Evolutionary conservation across 306 rosid species (phyloP).

Genomic region (Sindora glabra): DNA sequence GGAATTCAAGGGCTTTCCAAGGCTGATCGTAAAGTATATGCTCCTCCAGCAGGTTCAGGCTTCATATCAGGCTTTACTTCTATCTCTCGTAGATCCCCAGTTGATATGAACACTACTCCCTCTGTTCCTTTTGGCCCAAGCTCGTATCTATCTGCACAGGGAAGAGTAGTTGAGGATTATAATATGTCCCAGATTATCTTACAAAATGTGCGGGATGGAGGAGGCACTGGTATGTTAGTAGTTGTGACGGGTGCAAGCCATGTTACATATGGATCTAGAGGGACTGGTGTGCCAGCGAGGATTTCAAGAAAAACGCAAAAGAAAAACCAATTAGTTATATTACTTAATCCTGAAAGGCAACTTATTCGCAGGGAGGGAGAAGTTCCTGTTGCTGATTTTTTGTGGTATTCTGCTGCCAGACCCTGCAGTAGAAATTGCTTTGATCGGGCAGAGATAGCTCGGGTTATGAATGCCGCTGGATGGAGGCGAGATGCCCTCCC

Average conservation of each 20-base stretch:
- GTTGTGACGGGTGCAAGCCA: conserved; percentile 94
- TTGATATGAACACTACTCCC: conserved; percentile 43
- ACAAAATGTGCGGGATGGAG: conserved; percentile 61
- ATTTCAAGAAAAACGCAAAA: conserved; percentile 71
- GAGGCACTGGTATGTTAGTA: conserved; percentile 57
- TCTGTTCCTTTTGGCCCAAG: conserved; percentile 79
- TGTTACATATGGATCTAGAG: conserved; percentile 75
- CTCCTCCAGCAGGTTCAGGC: conserved; percentile 98
- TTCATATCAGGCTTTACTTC: conserved; percentile 73
- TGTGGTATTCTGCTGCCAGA: conserved; percentile 97
- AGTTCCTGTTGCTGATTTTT: conserved; percentile 87
- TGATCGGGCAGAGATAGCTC: conserved; percentile 95
- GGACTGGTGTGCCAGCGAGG: conserved; percentile 93
- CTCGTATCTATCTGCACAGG: conserved; percentile 85
- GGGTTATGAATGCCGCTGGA: conserved; percentile 99
- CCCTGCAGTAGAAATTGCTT: conserved; percentile 89
- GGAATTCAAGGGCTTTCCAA: conserved; percentile 79
- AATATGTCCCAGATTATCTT: conserved; percentile 67
- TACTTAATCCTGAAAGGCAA: conserved; percentile 95
- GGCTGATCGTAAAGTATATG: conserved; percentile 63
- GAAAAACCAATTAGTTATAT: conserved; percentile 83
- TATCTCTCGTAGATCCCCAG: conserved; percentile 45
- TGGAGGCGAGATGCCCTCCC: conserved; percentile 91
- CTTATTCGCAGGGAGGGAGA: conserved; percentile 84
- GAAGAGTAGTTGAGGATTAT: conserved; percentile 85